Conservation (phyloP, 495 filamentous ascomycete species). For the Neurospora sp. region DNA sequence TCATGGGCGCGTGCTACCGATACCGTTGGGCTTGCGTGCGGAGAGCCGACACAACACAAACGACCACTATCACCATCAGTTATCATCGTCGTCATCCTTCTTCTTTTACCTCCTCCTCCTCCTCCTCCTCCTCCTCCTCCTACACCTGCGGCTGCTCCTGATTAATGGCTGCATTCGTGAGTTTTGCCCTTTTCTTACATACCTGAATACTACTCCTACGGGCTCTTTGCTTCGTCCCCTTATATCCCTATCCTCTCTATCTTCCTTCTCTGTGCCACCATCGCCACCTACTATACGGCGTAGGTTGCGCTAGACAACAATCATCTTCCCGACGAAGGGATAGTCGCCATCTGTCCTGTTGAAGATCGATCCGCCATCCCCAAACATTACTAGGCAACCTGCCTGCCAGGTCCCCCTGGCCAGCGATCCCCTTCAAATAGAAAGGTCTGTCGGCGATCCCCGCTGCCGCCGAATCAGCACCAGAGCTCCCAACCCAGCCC, state of each 20-base stretch:
- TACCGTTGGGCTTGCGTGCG: neutral
- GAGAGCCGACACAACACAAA: neutral
- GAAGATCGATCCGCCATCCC: neutral
- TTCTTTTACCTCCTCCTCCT: neutral
- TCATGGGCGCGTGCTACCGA: neutral
- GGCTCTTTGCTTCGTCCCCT: neutral
- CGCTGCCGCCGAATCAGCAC: neutral
- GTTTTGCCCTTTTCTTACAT: conserved; percentile 12
- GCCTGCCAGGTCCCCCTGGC: neutral
- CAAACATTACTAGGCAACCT: neutral
- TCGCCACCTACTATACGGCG: neutral
- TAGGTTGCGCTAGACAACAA: neutral
- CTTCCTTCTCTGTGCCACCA: neutral
- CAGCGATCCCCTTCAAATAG: neutral
- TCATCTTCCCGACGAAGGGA: neutral
- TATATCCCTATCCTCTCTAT: neutral
- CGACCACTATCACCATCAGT: neutral
- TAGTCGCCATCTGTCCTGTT: neutral
- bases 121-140: neutral
- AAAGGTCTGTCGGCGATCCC: neutral
- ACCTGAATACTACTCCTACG: conserved; percentile 22
- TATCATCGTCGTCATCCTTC: neutral
- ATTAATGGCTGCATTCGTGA: conserved; percentile 42
- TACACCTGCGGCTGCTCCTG: neutral
- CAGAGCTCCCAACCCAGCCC: neutral